Evolutionary conservation across 179 eudicot genomes (phyloP).

Genomic region (Amaranthus tricolor): DNA sequence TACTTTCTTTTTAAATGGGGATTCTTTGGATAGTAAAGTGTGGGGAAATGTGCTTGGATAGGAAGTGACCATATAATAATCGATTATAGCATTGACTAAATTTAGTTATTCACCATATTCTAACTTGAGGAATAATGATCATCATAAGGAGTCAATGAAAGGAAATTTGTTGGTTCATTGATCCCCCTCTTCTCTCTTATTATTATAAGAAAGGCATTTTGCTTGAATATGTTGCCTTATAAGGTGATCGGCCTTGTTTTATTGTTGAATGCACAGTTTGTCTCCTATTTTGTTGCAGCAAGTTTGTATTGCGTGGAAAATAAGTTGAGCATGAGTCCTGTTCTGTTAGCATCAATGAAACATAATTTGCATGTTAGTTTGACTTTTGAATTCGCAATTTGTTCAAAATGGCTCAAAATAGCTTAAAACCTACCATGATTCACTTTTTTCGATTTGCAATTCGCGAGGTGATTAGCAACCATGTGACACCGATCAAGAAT

Average conservation of each 20-base stretch:
- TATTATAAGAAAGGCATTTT: background rate
- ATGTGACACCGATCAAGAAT: too few species aligned
- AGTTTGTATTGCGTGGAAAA: background rate
- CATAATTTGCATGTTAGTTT: too few species aligned
- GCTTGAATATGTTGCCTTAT: background rate
- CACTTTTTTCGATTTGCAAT: too few species aligned
- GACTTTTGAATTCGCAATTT: too few species aligned
- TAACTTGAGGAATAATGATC: background rate
- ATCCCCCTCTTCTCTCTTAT: background rate
- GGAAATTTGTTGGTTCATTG: background rate
- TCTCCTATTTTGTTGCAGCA: background rate
- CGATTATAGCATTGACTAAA: background rate
- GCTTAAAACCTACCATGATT: too few species aligned
- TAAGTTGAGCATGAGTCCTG: background rate
- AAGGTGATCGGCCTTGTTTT: background rate
- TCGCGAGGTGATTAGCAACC: too few species aligned
- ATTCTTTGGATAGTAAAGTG: background rate
- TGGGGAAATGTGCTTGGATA: background rate
- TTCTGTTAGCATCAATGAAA: background rate
- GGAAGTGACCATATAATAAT: background rate
- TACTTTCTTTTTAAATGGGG: background rate
- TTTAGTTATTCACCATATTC: background rate
- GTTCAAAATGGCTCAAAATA: too few species aligned
- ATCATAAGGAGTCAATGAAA: background rate
- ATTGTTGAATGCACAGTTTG: background rate